These are phyloP conservation scores for Pyrrhoderma noxium DNA, from an alignment of 1,284 basidiomycete genomes.

Conservation along the genomic window DNA sequence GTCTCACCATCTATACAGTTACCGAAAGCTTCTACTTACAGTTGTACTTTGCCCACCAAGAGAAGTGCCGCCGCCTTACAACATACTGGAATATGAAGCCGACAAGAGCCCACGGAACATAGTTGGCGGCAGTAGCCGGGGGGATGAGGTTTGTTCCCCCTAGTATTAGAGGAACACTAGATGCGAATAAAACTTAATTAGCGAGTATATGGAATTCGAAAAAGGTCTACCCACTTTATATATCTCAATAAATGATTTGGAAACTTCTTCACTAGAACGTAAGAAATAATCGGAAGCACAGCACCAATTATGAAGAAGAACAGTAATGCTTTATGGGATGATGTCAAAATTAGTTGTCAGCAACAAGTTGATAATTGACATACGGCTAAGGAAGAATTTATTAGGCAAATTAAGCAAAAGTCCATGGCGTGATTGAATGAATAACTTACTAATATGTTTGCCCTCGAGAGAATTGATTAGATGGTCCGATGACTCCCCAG, in stretches of 20 bases:
- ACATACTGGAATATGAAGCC: slow-evolving; percentile 53
- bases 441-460: slow-evolving; percentile 19
- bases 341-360: no score
- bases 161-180: slow-evolving; percentile 24
- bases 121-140: slow-evolving; percentile 50
- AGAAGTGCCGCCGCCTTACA: slow-evolving; percentile 38
- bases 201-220: slow-evolving; percentile 18
- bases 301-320: slow-evolving; percentile 53
- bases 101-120: slow-evolving; percentile 48
- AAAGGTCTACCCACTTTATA: slow-evolving; percentile 22
- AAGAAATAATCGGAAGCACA: slow-evolving; percentile 32
- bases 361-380: background rate
- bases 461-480: slow-evolving; percentile 16
- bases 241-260: slow-evolving; percentile 27
- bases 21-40: slow-evolving; percentile 29
- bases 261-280: slow-evolving; percentile 24
- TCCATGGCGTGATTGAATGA: background rate
- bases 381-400: slow-evolving; percentile 7
- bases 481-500: slow-evolving; percentile 18
- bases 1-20: background rate
- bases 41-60: slow-evolving; percentile 59
- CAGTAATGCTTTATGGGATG: slow-evolving; percentile 34
- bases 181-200: slow-evolving; percentile 19
- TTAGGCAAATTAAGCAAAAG: background rate
- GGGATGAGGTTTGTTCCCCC: slow-evolving; percentile 32